A percentile compares a stretch with the other conserved stretches of the same genome.
phyloP scores from a whole-genome alignment of 169 alveolate species.

The Theileria sp. region DNA sequence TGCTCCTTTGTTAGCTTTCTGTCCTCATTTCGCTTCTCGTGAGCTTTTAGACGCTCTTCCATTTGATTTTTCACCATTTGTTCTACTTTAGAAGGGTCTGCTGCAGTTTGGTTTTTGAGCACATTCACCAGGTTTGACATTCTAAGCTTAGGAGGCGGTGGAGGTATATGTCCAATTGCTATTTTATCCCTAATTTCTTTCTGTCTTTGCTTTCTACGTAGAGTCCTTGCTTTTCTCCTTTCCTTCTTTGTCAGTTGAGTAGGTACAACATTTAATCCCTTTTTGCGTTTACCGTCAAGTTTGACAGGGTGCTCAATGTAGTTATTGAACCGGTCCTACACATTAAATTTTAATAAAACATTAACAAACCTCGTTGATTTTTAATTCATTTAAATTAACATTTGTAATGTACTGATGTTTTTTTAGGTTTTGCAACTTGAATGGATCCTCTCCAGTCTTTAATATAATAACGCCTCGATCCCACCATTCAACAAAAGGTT shows the following conservation, averaged over 20 bases:
- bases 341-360: not conserved
- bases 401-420: slow-evolving; percentile 59
- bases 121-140: slow-evolving; percentile 84
- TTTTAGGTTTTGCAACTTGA: slow-evolving; percentile 41
- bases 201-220: slow-evolving; percentile 83
- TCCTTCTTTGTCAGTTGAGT: slow-evolving; percentile 78
- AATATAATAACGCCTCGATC: slow-evolving; percentile 55
- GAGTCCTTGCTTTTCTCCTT: slow-evolving; percentile 79
- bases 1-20: slow-evolving; percentile 80
- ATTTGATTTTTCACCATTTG: slow-evolving; percentile 81
- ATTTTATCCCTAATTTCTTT: slow-evolving; percentile 85
- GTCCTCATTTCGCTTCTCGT: slow-evolving; percentile 78
- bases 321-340: slow-evolving; percentile 65
- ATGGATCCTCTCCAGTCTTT: slow-evolving; percentile 65
- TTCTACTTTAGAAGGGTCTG: slow-evolving; percentile 87
- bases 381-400: slow-evolving; percentile 28
- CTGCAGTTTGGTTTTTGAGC: slow-evolving; percentile 76
- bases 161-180: slow-evolving; percentile 85
- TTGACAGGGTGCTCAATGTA: slow-evolving; percentile 86
- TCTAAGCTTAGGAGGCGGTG: slow-evolving; percentile 88
- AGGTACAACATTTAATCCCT: slow-evolving; percentile 51
- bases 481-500: slow-evolving; percentile 69
- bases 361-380: slow-evolving; percentile 44
- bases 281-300: slow-evolving; percentile 70
- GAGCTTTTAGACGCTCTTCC: slow-evolving; percentile 82